Percentiles rank a stretch among this genome's conserved stretches.
These are phyloP conservation scores for Leccinum rimulosum DNA, from an alignment of 768 basidiomycete genomes.

Conservation along the genomic window DNA sequence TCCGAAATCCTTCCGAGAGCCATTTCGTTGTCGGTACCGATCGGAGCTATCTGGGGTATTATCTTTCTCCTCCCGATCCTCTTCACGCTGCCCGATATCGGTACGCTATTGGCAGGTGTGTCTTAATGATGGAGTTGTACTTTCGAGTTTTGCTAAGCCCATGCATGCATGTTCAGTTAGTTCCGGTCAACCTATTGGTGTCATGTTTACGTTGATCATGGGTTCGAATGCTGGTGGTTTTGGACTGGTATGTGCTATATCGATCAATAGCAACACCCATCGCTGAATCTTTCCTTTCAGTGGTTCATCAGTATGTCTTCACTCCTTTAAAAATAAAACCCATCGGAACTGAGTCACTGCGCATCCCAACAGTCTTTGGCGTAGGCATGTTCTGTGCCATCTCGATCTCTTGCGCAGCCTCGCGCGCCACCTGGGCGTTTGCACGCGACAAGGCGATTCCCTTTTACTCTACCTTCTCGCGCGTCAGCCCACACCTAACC, in stretches of 20 bases:
- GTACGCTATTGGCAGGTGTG: slow-evolving; percentile 49
- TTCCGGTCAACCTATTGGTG: slow-evolving; percentile 60
- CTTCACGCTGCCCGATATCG: slow-evolving; percentile 61
- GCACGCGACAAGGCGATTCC: slow-evolving; percentile 67
- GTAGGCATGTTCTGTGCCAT: slow-evolving; percentile 61
- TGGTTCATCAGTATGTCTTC: slow-evolving; percentile 42
- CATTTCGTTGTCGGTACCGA: slow-evolving; percentile 52
- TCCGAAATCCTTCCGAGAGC: slow-evolving; percentile 53
- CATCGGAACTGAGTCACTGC: neutral
- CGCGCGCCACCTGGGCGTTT: slow-evolving; percentile 70
- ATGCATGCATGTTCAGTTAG: slow-evolving; percentile 37
- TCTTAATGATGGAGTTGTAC: neutral
- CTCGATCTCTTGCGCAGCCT: slow-evolving; percentile 64
- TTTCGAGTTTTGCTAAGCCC: slow-evolving; percentile 3
- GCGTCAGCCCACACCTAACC: slow-evolving; percentile 38
- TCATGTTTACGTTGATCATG: slow-evolving; percentile 62
- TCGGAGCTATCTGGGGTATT: slow-evolving; percentile 49
- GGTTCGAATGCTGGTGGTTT: slow-evolving; percentile 61
- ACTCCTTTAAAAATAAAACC: neutral
- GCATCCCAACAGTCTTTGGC: slow-evolving; percentile 42
- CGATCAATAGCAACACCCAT: slow-evolving; percentile 3
- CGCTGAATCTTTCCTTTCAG: slow-evolving; percentile 13
- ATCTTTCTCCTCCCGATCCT: slow-evolving; percentile 60
- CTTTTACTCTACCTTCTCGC: slow-evolving; percentile 45
- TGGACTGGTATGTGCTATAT: slow-evolving; percentile 44